phyloP scores from a whole-genome alignment of 805 yeast genomes.

The Candida insectorum region DNA sequence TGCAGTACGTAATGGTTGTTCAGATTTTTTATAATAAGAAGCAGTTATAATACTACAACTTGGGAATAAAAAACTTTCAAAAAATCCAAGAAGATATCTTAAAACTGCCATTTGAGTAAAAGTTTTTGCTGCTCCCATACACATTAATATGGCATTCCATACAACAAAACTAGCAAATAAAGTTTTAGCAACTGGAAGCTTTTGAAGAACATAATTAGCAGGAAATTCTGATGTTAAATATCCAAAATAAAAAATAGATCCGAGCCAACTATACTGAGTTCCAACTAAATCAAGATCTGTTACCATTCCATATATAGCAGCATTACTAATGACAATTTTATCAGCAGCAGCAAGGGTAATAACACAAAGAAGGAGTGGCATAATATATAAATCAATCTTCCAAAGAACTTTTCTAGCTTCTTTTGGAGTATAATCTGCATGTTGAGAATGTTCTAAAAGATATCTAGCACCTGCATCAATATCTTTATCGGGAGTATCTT shows the following conservation, averaged over 20 bases:
- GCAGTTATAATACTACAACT: slow-evolving; percentile 27
- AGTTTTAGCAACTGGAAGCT: slow-evolving; percentile 34
- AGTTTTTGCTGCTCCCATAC: slow-evolving; percentile 50
- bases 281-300: slow-evolving; percentile 25
- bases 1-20: slow-evolving; percentile 22
- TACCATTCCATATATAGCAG: slow-evolving; percentile 35
- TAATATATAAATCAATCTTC: slow-evolving; percentile 20
- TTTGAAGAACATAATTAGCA: slow-evolving; percentile 35
- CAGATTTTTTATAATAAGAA: slow-evolving; percentile 19
- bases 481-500: slow-evolving; percentile 1
- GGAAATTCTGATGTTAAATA: slow-evolving; percentile 30
- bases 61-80: slow-evolving; percentile 32
- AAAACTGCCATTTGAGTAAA: slow-evolving; percentile 23
- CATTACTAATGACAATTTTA: slow-evolving; percentile 15
- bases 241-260: slow-evolving; percentile 54
- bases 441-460: slow-evolving; percentile 18
- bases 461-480: slow-evolving; percentile 20
- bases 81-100: slow-evolving; percentile 20
- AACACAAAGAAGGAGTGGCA: slow-evolving; percentile 22
- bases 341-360: slow-evolving; percentile 32
- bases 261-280: slow-evolving; percentile 26
- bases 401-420: slow-evolving; percentile 15
- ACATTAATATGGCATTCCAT: slow-evolving; percentile 38
- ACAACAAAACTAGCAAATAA: slow-evolving; percentile 24
- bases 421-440: slow-evolving; percentile 15